Conservation (phyloP, 2,329 filamentous ascomycete species). For the Ophiostoma tasmaniense region DNA sequence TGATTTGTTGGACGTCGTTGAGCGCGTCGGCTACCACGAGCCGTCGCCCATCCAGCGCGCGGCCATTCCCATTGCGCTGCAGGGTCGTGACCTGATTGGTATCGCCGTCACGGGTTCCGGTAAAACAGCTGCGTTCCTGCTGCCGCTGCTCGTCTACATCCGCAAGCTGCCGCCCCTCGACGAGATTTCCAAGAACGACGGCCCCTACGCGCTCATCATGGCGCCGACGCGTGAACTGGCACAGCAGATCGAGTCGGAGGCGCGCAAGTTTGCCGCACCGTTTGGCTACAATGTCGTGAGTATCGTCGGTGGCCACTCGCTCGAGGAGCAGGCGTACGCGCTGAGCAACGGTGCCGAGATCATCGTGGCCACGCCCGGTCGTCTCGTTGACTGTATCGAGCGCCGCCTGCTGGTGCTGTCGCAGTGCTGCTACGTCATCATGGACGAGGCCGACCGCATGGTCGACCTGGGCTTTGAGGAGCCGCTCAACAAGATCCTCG, state of each 20-base stretch:
- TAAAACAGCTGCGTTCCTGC: conserved; percentile 91
- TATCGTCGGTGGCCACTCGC: conserved; percentile 92
- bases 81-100: conserved; percentile 92
- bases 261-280: conserved; percentile 81
- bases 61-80: conserved; percentile 88
- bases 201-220: conserved; percentile 93
- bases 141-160: conserved; percentile 91
- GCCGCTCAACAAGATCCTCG: conserved; percentile 92
- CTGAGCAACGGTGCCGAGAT: conserved; percentile 92
- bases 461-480: conserved; percentile 98
- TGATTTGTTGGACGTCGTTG: conserved; percentile 70
- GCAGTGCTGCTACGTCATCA: conserved; percentile 98
- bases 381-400: conserved; percentile 94
- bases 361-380: conserved; percentile 95
- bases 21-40: conserved; percentile 80
- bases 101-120: conserved; percentile 96
- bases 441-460: conserved; percentile 99
- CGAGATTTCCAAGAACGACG: conserved; percentile 82
- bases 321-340: conserved; percentile 88
- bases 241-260: conserved; percentile 93
- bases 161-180: conserved; percentile 77
- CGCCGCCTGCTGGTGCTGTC: conserved; percentile 79
- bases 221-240: conserved; percentile 95
- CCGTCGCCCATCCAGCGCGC: conserved; percentile 88
- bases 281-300: conserved; percentile 92